phyloP scores from a whole-genome alignment of 108 stramenopile genomes.

The Cyclostephanos invisitatus region DNA sequence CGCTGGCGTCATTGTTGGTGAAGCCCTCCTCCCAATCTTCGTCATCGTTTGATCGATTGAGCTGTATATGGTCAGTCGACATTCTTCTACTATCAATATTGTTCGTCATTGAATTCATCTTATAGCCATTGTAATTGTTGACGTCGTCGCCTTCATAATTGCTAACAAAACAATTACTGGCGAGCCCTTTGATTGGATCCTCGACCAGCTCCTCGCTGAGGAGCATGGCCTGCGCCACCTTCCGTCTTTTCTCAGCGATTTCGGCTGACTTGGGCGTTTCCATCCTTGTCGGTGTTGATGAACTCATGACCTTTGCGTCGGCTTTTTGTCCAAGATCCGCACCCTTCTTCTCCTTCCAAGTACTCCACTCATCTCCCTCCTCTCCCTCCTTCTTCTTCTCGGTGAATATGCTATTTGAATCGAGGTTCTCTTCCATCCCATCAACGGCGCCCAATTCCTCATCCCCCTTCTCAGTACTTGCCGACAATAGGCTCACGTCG shows the following conservation, averaged over 20 bases:
- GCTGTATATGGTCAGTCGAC: neutral
- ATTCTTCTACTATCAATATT: neutral
- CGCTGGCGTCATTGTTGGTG: neutral
- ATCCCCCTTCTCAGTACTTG: slow-evolving; percentile 2
- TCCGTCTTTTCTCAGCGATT: slow-evolving; percentile 34
- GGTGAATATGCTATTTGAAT: neutral
- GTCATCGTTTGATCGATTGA: neutral
- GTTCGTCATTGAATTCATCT: neutral
- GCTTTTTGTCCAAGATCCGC: neutral
- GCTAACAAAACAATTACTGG: neutral
- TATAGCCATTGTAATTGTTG: slow-evolving; percentile 1
- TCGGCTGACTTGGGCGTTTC: slow-evolving; percentile 31
- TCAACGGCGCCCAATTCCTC: neutral
- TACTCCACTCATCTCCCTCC: neutral
- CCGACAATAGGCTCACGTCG: slow-evolving; percentile 1
- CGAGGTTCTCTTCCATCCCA: neutral
- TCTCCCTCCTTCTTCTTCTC: slow-evolving; percentile 2
- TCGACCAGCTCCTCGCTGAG: slow-evolving; percentile 47
- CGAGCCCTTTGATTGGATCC: slow-evolving; percentile 25
- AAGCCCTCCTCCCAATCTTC: neutral
- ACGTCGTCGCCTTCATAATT: neutral
- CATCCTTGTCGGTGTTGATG: neutral
- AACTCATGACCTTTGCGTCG: neutral
- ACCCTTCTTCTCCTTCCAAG: slow-evolving; percentile 1
- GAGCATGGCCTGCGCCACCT: slow-evolving; percentile 48